Percentiles rank a stretch among this genome's conserved stretches.
phyloP scores from a whole-genome alignment of 192 early-diverging fungal genomes.

The Backusella sp. region DNA sequence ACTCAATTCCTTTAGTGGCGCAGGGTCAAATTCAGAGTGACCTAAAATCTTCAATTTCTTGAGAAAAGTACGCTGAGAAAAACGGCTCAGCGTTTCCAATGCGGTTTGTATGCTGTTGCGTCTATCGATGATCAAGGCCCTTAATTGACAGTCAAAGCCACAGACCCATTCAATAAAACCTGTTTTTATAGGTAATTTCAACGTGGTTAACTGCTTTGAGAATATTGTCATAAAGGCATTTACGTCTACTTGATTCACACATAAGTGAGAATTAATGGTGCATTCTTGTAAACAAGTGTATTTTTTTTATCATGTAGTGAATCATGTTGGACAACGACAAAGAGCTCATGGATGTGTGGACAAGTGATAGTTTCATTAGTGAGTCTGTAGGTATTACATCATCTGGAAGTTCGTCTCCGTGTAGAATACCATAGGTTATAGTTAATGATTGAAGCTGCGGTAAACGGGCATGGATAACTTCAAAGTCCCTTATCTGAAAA shows the following conservation, averaged over 20 bases:
- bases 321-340: neutral
- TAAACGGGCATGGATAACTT: neutral
- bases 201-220: neutral
- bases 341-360: neutral
- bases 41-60: neutral
- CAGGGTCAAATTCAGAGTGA: neutral
- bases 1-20: neutral
- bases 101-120: neutral
- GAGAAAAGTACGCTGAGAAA: neutral
- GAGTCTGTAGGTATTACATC: neutral
- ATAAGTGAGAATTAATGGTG: neutral
- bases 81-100: neutral
- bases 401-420: neutral
- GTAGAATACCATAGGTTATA: neutral
- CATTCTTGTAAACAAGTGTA: neutral
- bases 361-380: neutral
- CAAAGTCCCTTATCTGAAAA: neutral
- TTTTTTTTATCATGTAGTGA: neutral
- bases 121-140: neutral
- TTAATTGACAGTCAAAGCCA: neutral
- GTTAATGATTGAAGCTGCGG: neutral
- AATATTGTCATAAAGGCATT: neutral
- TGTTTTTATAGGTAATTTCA: neutral
- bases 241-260: neutral
- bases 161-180: neutral